phyloP scores from a whole-genome alignment of 2,329 filamentous ascomycete species.

The Plectosphaerella sp. region DNA sequence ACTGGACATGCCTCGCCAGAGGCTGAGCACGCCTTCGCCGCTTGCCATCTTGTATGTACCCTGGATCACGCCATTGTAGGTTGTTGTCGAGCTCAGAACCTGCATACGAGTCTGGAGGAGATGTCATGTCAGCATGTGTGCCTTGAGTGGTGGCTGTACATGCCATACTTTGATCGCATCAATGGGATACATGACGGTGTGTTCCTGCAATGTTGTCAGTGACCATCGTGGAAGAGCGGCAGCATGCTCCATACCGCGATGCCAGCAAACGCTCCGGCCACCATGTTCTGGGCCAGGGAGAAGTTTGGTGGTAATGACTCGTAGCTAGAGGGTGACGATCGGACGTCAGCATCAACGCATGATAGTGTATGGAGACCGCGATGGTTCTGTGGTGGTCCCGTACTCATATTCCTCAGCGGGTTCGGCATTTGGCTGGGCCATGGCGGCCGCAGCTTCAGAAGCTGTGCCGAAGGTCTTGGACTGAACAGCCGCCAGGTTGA shows the following conservation, averaged over 20 bases:
- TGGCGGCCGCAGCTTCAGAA: constrained; percentile 63
- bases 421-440: constrained; percentile 65
- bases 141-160: neutral
- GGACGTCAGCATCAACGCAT: constrained; percentile 9
- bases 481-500: constrained; percentile 61
- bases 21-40: constrained; percentile 80
- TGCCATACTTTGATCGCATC: constrained; percentile 85
- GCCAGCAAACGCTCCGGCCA: constrained; percentile 92
- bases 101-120: constrained; percentile 86
- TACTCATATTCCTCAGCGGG: constrained; percentile 64
- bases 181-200: constrained; percentile 98
- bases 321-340: constrained; percentile 51
- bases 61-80: constrained; percentile 86
- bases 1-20: constrained; percentile 96
- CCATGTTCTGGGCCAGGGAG: constrained; percentile 90
- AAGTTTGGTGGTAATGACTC: constrained; percentile 93
- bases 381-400: constrained; percentile 18
- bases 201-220: constrained; percentile 59
- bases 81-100: constrained; percentile 78
- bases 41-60: constrained; percentile 89
- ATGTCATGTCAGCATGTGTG: constrained; percentile 10
- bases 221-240: neutral
- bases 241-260: constrained; percentile 66
- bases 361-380: constrained; percentile 1
- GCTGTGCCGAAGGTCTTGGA: constrained; percentile 57